Conservation (phyloP, 2,329 filamentous ascomycete species). For the Salinomyces thailandicus region DNA sequence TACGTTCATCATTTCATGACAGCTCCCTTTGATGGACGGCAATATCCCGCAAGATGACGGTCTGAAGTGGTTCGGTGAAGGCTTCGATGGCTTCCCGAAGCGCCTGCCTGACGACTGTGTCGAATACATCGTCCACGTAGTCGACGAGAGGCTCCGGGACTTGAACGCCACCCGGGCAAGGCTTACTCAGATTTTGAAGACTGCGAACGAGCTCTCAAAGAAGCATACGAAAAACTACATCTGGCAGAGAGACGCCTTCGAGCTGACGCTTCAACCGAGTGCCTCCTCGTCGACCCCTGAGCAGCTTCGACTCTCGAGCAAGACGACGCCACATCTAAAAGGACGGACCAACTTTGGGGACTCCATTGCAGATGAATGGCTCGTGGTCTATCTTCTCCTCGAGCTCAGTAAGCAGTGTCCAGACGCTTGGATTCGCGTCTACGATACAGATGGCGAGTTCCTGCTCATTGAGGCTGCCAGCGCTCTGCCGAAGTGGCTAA, state of each 20-base stretch:
- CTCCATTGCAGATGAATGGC: constrained; percentile 94
- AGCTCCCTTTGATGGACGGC: constrained; percentile 5
- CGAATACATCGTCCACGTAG: constrained; percentile 69
- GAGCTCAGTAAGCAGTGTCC: constrained; percentile 65
- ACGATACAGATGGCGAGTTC: constrained; percentile 89
- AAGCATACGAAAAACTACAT: constrained; percentile 73
- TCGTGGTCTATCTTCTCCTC: constrained; percentile 79
- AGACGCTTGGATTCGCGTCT: constrained; percentile 69
- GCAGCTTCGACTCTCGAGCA: constrained; percentile 26
- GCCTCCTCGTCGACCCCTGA: constrained; percentile 8
- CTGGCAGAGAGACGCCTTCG: constrained; percentile 82
- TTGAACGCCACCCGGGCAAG: constrained; percentile 47
- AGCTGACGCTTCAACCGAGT: constrained; percentile 50
- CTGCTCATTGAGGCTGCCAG: constrained; percentile 88
- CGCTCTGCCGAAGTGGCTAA: constrained; percentile 78
- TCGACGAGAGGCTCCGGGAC: constrained; percentile 44
- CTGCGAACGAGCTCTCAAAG: constrained; percentile 52
- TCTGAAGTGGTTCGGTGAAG: constrained; percentile 55
- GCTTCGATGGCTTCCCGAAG: constrained; percentile 55
- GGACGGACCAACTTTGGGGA: constrained; percentile 84
- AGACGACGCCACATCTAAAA: constrained; percentile 37
- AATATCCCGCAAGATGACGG: constrained; percentile 38
- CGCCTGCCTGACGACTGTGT: constrained; percentile 71
- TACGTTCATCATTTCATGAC: not conserved
- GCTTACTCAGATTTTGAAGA: constrained; percentile 63